A percentile compares a stretch with the other conserved stretches of the same genome.
Evolutionary conservation across 1,284 basidiomycete genomes (phyloP).

Genomic region (Puccinia triticina): DNA sequence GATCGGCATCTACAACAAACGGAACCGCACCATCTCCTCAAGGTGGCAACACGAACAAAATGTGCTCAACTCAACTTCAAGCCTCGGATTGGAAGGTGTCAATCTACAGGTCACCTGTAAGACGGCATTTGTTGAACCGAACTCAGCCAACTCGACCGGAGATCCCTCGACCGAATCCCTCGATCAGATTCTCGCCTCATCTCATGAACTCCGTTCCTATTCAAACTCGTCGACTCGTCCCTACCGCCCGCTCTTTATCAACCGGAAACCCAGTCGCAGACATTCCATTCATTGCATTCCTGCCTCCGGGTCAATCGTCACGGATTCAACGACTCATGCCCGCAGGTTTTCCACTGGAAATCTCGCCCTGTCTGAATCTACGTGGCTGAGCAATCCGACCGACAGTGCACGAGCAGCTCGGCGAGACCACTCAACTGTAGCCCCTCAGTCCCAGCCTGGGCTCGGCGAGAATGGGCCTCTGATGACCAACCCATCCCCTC

Average conservation of each 20-base stretch:
- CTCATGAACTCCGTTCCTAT: conserved; percentile 47
- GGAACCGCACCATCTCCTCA: conserved; percentile 44
- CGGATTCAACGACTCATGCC: neutral
- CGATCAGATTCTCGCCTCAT: conserved; percentile 56
- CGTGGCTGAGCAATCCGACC: neutral
- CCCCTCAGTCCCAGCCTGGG: neutral
- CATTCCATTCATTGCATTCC: conserved; percentile 15
- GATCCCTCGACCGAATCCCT: conserved; percentile 57
- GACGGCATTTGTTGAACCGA: conserved; percentile 27
- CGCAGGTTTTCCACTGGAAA: conserved; percentile 31
- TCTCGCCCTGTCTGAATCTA: neutral
- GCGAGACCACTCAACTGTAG: conserved; percentile 11
- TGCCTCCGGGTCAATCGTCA: neutral
- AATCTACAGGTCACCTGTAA: conserved; percentile 32
- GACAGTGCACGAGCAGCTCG: neutral
- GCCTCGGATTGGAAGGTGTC: neutral
- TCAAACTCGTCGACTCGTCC: conserved; percentile 50
- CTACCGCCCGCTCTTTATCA: conserved; percentile 7
- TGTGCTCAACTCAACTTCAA: neutral
- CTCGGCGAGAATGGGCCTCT: neutral
- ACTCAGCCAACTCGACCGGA: conserved; percentile 54
- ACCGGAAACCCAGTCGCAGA: conserved; percentile 9
- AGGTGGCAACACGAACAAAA: conserved; percentile 38
- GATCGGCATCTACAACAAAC: conserved; percentile 30
- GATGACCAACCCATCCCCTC: neutral